A percentile compares a stretch with the other conserved stretches of the same genome.
Evolutionary conservation across 441 rosid genomes (phyloP).

Genomic region (Bocquillonia castaneifolia): DNA sequence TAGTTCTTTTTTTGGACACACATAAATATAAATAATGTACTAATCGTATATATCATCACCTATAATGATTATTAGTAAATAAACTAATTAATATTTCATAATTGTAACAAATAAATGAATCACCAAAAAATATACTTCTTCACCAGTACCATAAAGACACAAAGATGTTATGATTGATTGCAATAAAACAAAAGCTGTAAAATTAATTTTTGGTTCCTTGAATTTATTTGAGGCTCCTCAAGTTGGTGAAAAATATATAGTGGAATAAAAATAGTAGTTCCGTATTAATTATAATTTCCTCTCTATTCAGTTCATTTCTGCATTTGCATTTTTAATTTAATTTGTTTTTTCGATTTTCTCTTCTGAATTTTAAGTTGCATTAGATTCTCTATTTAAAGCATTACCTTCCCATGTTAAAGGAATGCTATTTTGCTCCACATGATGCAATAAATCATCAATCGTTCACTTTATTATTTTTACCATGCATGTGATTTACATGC

Average conservation of each 20-base stretch:
- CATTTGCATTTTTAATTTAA: background rate
- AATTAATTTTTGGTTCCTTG: background rate
- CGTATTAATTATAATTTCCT: too few relatives aligned
- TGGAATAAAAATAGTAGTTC: background rate
- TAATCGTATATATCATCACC: background rate
- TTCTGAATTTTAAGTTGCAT: background rate
- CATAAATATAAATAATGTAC: background rate
- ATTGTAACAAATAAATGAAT: background rate
- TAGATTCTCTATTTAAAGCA: background rate
- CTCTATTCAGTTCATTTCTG: background rate
- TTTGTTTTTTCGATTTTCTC: background rate
- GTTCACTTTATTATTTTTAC: background rate
- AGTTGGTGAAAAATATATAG: background rate
- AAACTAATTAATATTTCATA: background rate
- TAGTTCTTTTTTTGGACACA: background rate
- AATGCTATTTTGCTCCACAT: background rate
- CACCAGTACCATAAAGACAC: background rate
- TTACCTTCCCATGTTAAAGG: background rate
- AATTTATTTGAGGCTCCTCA: slow-evolving; percentile 1
- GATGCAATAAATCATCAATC: background rate
- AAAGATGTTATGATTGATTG: background rate
- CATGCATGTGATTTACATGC: too few relatives aligned
- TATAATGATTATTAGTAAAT: too few relatives aligned
- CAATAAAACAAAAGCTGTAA: background rate
- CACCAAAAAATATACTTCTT: background rate